Conservation (phyloP, 352 stramenopile genomes). For the Lagenidium sp. region DNA sequence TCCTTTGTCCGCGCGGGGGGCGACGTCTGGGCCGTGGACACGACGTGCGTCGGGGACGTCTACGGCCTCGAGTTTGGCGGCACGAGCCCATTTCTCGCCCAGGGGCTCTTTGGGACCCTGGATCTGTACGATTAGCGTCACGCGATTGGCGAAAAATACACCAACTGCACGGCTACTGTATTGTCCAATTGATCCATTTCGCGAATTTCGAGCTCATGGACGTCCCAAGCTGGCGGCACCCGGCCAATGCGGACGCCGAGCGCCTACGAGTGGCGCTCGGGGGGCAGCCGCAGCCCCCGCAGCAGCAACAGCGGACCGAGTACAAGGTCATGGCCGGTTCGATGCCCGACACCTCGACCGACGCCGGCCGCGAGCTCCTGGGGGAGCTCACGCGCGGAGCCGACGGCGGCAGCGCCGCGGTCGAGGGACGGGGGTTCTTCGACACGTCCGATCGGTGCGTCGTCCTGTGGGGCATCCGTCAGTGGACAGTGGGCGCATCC, state of each 20-base stretch:
- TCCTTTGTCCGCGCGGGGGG: conserved; percentile 59
- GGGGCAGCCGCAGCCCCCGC: conserved; percentile 18
- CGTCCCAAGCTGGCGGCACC: conserved; percentile 65
- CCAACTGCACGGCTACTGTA: too few relatives aligned
- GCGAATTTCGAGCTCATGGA: conserved; percentile 54
- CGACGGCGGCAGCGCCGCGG: conserved; percentile 20
- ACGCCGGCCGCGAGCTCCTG: conserved; percentile 52
- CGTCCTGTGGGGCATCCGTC: not conserved
- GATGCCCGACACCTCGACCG: conserved; percentile 46
- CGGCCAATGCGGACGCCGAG: conserved; percentile 44
- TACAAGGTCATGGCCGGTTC: conserved; percentile 64
- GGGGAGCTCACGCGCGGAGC: conserved; percentile 24
- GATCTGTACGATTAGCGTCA: conserved; percentile 30
- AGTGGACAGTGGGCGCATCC: not conserved
- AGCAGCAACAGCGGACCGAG: conserved; percentile 28
- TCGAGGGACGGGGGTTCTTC: conserved; percentile 48
- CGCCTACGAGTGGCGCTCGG: conserved; percentile 7
- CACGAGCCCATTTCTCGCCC: conserved; percentile 9
- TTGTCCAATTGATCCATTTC: too few relatives aligned
- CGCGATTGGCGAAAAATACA: too few relatives aligned
- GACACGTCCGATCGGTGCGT: conserved; percentile 53
- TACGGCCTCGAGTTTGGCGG: conserved; percentile 35
- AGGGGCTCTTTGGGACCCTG: conserved; percentile 29
- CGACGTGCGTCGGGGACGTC: conserved; percentile 49
- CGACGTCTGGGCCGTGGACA: conserved; percentile 49